phyloP scores from a whole-genome alignment of 2,329 filamentous ascomycete species.

The Colletotrichum sp. region DNA sequence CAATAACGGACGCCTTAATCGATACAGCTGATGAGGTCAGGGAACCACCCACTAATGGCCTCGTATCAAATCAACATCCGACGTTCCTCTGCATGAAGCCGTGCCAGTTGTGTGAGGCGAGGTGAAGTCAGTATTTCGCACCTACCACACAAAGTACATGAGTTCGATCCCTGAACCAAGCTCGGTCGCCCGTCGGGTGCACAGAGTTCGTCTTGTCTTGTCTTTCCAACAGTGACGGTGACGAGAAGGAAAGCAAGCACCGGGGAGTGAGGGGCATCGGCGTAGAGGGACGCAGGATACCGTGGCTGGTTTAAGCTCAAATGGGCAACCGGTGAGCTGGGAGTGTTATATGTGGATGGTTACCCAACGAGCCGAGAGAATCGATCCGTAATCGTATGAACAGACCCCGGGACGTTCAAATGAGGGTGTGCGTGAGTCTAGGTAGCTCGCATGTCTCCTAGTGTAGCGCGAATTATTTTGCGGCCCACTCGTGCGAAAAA shows the following conservation, averaged over 20 bases:
- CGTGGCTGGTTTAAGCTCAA: slow-evolving; percentile 17
- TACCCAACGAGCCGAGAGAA: slow-evolving; percentile 1
- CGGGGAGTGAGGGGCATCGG: background rate
- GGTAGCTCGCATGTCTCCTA: background rate
- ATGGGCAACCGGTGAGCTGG: slow-evolving; percentile 18
- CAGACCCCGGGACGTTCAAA: background rate
- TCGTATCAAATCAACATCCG: slow-evolving; percentile 17
- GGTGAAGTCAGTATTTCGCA: background rate
- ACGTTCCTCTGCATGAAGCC: slow-evolving; percentile 17
- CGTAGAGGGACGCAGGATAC: slow-evolving; percentile 10
- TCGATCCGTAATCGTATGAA: slow-evolving; percentile 5
- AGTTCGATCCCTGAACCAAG: slow-evolving; percentile 6
- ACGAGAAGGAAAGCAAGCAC: background rate
- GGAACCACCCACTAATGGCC: background rate
- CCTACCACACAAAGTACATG: background rate
- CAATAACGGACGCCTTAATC: slow-evolving; percentile 1
- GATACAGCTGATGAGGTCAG: slow-evolving; percentile 17
- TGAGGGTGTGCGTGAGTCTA: background rate
- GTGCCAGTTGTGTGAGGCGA: background rate
- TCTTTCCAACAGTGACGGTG: background rate
- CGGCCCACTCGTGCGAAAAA: background rate
- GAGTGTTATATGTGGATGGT: slow-evolving; percentile 5
- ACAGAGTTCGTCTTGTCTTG: background rate
- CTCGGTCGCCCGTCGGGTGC: background rate
- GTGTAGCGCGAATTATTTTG: background rate